These are phyloP conservation scores for Saturnispora silvae DNA, from an alignment of 805 yeast species.

Conservation along the genomic window DNA sequence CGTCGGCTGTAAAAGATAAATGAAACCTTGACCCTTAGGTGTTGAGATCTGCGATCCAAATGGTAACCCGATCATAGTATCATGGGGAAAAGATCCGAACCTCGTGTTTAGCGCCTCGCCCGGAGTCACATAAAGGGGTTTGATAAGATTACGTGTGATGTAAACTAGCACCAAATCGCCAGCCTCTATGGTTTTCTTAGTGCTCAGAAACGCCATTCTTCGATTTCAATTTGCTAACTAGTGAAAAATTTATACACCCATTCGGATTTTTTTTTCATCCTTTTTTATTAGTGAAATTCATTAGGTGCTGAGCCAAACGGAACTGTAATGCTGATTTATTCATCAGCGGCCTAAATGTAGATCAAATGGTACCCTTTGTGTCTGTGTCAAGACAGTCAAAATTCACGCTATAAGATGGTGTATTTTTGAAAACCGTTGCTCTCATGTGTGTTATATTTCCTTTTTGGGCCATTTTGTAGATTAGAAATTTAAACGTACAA, in stretches of 20 bases:
- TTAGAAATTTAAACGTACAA: no score
- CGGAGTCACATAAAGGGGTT: constrained; percentile 53
- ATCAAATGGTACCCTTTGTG: no score
- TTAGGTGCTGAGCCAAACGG: no score
- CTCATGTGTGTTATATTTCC: no score
- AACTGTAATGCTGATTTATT: no score
- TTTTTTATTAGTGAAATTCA: neutral
- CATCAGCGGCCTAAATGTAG: no score
- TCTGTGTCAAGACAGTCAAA: no score
- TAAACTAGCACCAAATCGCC: constrained; percentile 84
- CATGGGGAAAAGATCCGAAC: constrained; percentile 84
- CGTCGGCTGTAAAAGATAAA: constrained; percentile 81
- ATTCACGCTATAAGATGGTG: no score
- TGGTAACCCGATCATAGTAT: constrained; percentile 64
- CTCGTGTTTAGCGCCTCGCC: constrained; percentile 70
- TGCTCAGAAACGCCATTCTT: constrained; percentile 27
- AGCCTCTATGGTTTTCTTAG: constrained; percentile 62
- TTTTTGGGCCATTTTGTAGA: no score
- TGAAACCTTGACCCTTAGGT: constrained; percentile 66
- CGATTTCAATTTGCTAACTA: neutral
- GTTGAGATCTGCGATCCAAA: constrained; percentile 80
- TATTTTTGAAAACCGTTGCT: no score
- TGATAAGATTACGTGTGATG: constrained; percentile 69
- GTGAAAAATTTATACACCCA: neutral
- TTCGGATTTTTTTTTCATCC: neutral